Conservation (phyloP, 495 filamentous ascomycete species). For the Chaetomium tenue region DNA sequence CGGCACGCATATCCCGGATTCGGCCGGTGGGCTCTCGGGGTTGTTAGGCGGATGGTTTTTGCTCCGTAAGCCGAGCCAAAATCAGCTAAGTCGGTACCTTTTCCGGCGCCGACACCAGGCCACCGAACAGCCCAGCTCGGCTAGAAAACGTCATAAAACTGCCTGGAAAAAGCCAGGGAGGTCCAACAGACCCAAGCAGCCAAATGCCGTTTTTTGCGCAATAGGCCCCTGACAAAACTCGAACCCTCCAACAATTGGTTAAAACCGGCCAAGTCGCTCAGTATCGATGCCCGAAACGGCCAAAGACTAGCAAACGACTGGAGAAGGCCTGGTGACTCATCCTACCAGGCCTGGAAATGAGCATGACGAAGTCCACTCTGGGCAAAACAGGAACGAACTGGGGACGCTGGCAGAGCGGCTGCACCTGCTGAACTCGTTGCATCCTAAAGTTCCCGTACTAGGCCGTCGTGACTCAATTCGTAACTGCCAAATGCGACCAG, state of each 20-base stretch:
- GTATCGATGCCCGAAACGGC: conserved; percentile 6
- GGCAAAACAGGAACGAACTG: not conserved
- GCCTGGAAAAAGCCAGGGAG: conserved; percentile 7
- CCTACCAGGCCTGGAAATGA: conserved; percentile 11
- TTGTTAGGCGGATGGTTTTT: conserved; percentile 32
- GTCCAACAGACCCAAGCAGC: not conserved
- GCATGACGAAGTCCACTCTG: conserved; percentile 10
- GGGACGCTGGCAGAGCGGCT: not conserved
- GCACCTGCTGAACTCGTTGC: not conserved
- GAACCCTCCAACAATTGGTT: not conserved
- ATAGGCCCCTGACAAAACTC: not conserved
- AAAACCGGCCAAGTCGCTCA: conserved; percentile 12
- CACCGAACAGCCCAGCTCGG: not conserved
- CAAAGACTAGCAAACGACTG: not conserved
- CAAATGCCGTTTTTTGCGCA: too few relatives aligned
- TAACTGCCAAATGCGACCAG: not conserved
- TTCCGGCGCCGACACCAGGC: too few relatives aligned
- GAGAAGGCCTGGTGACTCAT: conserved; percentile 17
- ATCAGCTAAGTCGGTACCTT: conserved; percentile 25
- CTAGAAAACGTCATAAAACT: not conserved
- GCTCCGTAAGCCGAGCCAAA: conserved; percentile 32
- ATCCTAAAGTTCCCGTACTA: not conserved
- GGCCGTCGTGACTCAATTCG: not conserved
- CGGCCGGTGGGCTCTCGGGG: conserved; percentile 23
- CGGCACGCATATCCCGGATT: conserved; percentile 14